A percentile compares a stretch with the other conserved stretches of the same genome.
Evolutionary conservation across 1,284 basidiomycete species (phyloP).

Genomic region (Microbotryum saponariae): DNA sequence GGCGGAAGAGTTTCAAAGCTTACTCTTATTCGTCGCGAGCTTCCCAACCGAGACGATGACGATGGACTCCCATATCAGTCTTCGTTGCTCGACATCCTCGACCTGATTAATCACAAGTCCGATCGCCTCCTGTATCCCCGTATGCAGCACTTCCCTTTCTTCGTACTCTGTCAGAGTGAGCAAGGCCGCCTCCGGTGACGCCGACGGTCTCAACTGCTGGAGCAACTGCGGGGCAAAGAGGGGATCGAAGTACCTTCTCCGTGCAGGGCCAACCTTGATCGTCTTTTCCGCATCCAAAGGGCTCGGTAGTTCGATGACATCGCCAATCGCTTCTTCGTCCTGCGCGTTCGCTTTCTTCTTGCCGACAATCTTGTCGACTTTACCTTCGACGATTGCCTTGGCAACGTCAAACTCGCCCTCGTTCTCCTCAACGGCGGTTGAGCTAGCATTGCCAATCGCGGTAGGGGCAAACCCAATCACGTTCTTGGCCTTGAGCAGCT

Average conservation of each 20-base stretch:
- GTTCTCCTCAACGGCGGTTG: slow-evolving; percentile 62
- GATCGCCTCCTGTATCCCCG: slow-evolving; percentile 37
- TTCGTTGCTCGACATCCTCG: slow-evolving; percentile 48
- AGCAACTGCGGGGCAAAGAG: slow-evolving; percentile 61
- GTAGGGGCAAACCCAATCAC: slow-evolving; percentile 48
- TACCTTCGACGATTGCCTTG: slow-evolving; percentile 45
- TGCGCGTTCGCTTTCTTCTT: slow-evolving; percentile 42
- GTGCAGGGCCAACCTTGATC: slow-evolving; percentile 72
- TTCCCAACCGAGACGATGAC: slow-evolving; percentile 66
- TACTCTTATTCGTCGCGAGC: slow-evolving; percentile 67
- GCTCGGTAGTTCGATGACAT: slow-evolving; percentile 66
- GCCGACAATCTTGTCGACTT: slow-evolving; percentile 53
- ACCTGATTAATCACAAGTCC: slow-evolving; percentile 47
- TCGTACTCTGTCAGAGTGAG: slow-evolving; percentile 34
- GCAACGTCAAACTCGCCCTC: slow-evolving; percentile 63
- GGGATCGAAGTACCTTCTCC: slow-evolving; percentile 84
- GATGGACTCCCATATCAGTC: slow-evolving; percentile 69
- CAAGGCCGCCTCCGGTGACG: slow-evolving; percentile 2
- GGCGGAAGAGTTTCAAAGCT: slow-evolving; percentile 25
- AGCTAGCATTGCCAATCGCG: slow-evolving; percentile 55
- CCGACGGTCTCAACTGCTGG: slow-evolving; percentile 23
- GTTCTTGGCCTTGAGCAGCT: slow-evolving; percentile 47
- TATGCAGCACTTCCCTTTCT: slow-evolving; percentile 9
- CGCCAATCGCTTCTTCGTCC: slow-evolving; percentile 48
- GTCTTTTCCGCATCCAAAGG: slow-evolving; percentile 63